Base-by-base conservation (phyloP, 176 grass and related monocot species). In the Cenchrus americanus region DNA sequence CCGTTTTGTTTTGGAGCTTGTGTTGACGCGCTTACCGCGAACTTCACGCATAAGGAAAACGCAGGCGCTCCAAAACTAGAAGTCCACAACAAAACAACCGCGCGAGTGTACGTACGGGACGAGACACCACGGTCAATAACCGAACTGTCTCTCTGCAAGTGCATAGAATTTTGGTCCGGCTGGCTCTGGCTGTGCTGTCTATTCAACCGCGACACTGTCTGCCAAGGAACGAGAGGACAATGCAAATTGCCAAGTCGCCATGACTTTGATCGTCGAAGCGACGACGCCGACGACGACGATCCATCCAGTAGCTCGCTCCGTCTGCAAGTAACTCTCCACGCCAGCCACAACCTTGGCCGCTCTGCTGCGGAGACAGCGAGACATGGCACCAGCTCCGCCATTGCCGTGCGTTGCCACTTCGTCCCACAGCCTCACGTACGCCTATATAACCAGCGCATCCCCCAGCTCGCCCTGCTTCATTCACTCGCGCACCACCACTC, bases 301-400 rank as follows among this genome's bases (percentile, higher is more conserved):
- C 27, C 27, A 30, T 42, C n/a, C 48, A 57, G 51, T 8, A 34
- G 46, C 77, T 2, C 46, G 24, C 46, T 72, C 46, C 18, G 0
- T 7, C 26, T 19, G 12, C 58, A 8, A n/a, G n/a, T n/a, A n/a
- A 44, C 43, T 44, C 34, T 69, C 62, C 44, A 85, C 69, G 76
- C 68, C 87, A 88, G 22, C 83, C 88, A 86, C 88, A 86, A 82
- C 66, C 71, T 37, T 41, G 3, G 48, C 69, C 51, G 42, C 19
- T 7, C 69, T 61, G 42, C 19, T 7, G 47, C 12, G 2, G 53
- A 57, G 37, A 30, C 54, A 58, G 48, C 10, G 59, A 81, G 78
- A 42, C 78, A 80, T 80, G 78, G 63, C 63, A 42, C 27, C 62
- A 66, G 48, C 64, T 57, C 78, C 3, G 50, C 64, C 64, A 68